Conservation (phyloP, 2,329 filamentous ascomycete genomes). For the Cercospora citrullina region DNA sequence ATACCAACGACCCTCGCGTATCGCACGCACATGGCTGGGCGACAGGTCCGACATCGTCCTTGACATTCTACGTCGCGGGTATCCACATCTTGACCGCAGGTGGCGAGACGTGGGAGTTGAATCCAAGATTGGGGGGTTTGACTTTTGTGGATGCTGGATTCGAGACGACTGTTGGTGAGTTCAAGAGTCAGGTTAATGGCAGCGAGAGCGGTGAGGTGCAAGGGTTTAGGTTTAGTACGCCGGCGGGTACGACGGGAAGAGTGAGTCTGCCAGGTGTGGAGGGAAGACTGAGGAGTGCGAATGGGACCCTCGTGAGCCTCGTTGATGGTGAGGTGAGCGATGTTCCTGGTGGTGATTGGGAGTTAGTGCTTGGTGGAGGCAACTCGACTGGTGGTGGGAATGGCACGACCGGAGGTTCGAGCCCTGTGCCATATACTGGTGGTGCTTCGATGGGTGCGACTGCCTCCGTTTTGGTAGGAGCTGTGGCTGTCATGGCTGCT, state of each 20-base stretch:
- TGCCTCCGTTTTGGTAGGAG: not conserved
- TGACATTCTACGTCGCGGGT: conserved; percentile 50
- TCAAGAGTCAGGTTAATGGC: conserved; percentile 39
- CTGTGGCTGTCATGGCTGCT: not conserved
- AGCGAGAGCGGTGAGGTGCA: conserved; percentile 22
- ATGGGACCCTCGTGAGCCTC: conserved; percentile 29
- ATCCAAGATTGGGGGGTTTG: conserved; percentile 49
- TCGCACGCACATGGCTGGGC: conserved; percentile 55
- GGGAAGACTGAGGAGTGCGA: conserved; percentile 45
- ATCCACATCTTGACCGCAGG: conserved; percentile 44
- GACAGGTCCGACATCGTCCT: conserved; percentile 49
- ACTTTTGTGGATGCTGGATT: conserved; percentile 49
- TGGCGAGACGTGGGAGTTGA: conserved; percentile 47
- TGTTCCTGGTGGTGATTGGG: conserved; percentile 34
- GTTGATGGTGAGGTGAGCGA: conserved; percentile 30
- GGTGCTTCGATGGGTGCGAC: not conserved
- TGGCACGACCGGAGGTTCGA: not conserved
- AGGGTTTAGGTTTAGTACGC: conserved; percentile 33
- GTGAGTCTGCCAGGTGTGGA: conserved; percentile 39
- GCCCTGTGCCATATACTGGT: conserved; percentile 3
- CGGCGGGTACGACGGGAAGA: conserved; percentile 36
- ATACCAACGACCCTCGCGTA: conserved; percentile 51
- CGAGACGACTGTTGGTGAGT: conserved; percentile 48
- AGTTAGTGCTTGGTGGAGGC: conserved; percentile 19
- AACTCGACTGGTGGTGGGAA: not conserved